Evolutionary conservation across 257 asterid genomes (phyloP).

Genomic region (Rhazya stricta): DNA sequence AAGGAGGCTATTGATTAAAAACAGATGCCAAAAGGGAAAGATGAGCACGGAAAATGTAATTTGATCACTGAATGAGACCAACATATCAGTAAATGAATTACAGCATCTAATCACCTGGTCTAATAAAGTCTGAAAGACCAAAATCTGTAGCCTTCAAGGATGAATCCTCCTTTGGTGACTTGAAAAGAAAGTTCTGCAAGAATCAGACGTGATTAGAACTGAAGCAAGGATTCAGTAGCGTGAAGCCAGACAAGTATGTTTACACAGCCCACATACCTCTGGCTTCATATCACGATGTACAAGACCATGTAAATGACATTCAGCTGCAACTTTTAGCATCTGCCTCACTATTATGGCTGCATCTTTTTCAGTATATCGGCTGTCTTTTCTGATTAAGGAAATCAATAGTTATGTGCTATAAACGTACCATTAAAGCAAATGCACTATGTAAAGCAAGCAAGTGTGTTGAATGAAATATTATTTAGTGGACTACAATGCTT

Average conservation of each 20-base stretch:
- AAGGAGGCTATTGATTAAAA: neutral
- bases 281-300: conserved; percentile 99
- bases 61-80: neutral
- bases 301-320: conserved; percentile 96
- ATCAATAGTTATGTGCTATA: conserved; percentile 22
- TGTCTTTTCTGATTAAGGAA: conserved; percentile 71
- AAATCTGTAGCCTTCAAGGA: conserved; percentile 93
- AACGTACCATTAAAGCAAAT: conserved; percentile 17
- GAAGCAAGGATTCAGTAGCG: conserved; percentile 20
- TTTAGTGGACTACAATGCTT: conserved; percentile 23
- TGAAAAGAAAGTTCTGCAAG: conserved; percentile 77
- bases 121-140: conserved; percentile 95
- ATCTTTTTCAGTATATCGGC: conserved; percentile 97
- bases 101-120: conserved; percentile 63
- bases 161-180: conserved; percentile 83
- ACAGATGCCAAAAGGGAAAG: neutral
- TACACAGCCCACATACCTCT: conserved; percentile 49
- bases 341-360: conserved; percentile 95
- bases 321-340: conserved; percentile 98
- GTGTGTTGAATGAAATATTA: conserved; percentile 11
- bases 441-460: conserved; percentile 5
- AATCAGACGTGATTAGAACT: conserved; percentile 17
- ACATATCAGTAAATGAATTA: neutral
- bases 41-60: neutral
- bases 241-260: conserved; percentile 4